Percentiles rank a stretch among this genome's conserved stretches.
Conservation (phyloP, 768 basidiomycete genomes). For the Mrakia frigida region DNA sequence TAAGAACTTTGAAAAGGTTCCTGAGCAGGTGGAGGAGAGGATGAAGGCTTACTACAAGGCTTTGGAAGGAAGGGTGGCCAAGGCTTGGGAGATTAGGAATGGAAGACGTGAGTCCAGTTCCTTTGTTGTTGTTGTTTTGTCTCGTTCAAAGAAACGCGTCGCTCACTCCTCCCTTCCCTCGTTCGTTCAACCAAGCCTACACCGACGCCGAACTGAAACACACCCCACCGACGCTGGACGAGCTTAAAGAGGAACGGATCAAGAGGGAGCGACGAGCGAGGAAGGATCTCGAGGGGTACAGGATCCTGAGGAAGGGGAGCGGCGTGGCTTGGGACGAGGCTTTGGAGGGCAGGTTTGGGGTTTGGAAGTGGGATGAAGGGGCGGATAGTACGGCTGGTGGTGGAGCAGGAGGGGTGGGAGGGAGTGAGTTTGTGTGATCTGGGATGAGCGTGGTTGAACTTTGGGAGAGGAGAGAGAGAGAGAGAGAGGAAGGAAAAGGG, state of each 20-base stretch:
- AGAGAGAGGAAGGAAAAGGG: too few relatives aligned
- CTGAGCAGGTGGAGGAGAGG: constrained; percentile 26
- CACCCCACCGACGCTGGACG: constrained; percentile 21
- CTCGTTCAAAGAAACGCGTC: neutral
- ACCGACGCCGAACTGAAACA: constrained; percentile 27
- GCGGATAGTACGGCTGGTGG: too few relatives aligned
- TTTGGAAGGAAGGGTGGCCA: constrained; percentile 13
- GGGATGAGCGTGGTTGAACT: too few relatives aligned
- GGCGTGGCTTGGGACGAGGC: constrained; percentile 21
- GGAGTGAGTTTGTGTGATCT: too few relatives aligned
- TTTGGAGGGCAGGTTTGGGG: neutral
- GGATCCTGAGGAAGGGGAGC: constrained; percentile 13
- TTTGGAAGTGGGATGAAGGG: constrained; percentile 19
- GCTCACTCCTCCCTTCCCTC: neutral
- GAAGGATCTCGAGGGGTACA: constrained; percentile 25
- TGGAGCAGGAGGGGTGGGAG: too few relatives aligned
- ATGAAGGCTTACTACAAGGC: constrained; percentile 28
- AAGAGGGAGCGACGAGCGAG: constrained; percentile 27
- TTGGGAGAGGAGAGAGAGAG: too few relatives aligned
- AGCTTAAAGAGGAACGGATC: constrained; percentile 24
- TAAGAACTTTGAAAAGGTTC: constrained; percentile 28
- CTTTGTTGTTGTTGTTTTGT: neutral
- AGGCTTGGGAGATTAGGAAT: constrained; percentile 27
- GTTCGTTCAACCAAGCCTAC: neutral
- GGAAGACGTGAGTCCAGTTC: constrained; percentile 23